A percentile compares a stretch with the other conserved stretches of the same genome.
Conservation (phyloP, 257 asterid genomes). For the Solanum arcanum region DNA sequence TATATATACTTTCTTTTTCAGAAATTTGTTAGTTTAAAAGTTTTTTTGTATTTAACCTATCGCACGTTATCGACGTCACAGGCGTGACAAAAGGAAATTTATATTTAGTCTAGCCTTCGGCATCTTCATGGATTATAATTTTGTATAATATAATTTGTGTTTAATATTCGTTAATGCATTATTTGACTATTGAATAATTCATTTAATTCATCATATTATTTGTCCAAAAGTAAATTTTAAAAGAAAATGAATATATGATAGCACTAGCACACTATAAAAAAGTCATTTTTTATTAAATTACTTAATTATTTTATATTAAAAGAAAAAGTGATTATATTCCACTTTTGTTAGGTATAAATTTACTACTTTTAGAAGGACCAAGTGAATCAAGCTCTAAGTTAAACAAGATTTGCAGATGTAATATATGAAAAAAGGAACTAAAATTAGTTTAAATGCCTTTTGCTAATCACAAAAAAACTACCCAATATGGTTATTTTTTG, state of each 20-base stretch:
- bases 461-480: neutral
- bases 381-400: neutral
- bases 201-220: neutral
- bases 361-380: neutral
- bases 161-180: neutral
- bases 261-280: neutral
- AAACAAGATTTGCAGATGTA: neutral
- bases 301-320: neutral
- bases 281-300: neutral
- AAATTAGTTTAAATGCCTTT: neutral
- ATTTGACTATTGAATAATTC: neutral
- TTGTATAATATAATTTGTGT: neutral
- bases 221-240: neutral
- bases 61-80: rapidly evolving
- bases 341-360: neutral
- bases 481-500: neutral
- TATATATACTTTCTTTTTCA: neutral
- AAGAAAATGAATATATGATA: neutral
- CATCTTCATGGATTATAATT: neutral
- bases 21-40: neutral
- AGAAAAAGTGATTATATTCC: neutral
- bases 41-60: neutral
- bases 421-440: neutral
- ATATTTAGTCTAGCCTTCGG: neutral
- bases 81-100: neutral